Evolutionary conservation across 495 filamentous ascomycete species (phyloP).

Genomic region (Neurospora sp.): DNA sequence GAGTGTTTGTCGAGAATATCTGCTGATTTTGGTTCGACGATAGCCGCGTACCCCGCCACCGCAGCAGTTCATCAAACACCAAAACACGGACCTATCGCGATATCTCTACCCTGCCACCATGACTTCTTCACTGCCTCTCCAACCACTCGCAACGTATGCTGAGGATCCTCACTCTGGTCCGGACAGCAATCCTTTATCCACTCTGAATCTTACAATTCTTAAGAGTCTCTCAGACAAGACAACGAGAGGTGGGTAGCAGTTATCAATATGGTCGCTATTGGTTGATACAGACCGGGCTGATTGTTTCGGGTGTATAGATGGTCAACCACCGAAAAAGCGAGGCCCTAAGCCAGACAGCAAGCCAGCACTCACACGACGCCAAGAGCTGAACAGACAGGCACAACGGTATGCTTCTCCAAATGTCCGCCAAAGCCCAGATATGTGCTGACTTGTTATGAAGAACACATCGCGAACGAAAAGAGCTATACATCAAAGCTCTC

Average conservation of each 20-base stretch:
- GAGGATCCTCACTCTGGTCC: conserved; percentile 13
- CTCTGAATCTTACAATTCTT: conserved; percentile 46
- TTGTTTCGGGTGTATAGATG: conserved; percentile 43
- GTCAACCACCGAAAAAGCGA: conserved; percentile 75
- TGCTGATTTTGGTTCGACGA: conserved; percentile 22
- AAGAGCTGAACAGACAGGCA: conserved; percentile 91
- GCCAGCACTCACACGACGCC: conserved; percentile 82
- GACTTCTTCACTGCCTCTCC: conserved; percentile 33
- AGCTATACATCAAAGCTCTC: conserved; percentile 86
- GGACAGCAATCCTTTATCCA: conserved; percentile 43
- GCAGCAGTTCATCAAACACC: neutral
- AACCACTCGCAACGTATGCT: conserved; percentile 21
- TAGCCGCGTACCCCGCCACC: conserved; percentile 26
- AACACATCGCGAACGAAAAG: conserved; percentile 94
- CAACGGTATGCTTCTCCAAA: conserved; percentile 55
- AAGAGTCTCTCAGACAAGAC: conserved; percentile 54
- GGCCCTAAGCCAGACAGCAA: conserved; percentile 97
- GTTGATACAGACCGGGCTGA: conserved; percentile 2
- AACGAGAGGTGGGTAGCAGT: conserved; percentile 41
- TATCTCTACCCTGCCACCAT: conserved; percentile 22
- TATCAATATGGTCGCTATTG: conserved; percentile 6
- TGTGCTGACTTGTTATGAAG: conserved; percentile 20
- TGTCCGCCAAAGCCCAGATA: neutral
- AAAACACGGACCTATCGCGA: neutral
- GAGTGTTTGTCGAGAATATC: conserved; percentile 3